phyloP scores from a whole-genome alignment of 371 early-diverging fungal genomes.

The Zopfochytrium polystomum region DNA sequence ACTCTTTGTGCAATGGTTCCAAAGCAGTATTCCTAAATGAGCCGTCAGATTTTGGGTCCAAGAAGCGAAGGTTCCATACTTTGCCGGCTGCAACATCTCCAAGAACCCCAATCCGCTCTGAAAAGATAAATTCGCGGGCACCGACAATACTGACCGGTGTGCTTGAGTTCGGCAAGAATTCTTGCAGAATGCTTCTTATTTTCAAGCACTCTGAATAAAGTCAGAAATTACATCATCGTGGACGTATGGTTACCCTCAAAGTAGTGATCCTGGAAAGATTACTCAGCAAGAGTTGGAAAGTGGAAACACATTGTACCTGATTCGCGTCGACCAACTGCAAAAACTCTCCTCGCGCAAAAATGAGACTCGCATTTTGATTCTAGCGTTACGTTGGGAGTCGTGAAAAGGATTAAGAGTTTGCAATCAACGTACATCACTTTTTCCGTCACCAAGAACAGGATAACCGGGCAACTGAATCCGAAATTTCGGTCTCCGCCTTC shows the following conservation, averaged over 20 bases:
- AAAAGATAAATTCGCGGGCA: slow-evolving; percentile 86
- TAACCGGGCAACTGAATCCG: slow-evolving; percentile 72
- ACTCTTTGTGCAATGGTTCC: slow-evolving; percentile 85
- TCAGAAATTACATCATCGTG: background rate
- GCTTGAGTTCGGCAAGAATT: slow-evolving; percentile 66
- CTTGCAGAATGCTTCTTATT: slow-evolving; percentile 79
- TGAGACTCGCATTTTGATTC: slow-evolving; percentile 85
- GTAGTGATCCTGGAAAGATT: slow-evolving; percentile 91
- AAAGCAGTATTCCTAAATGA: slow-evolving; percentile 73
- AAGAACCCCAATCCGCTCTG: slow-evolving; percentile 81
- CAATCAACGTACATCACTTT: slow-evolving; percentile 8
- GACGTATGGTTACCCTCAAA: slow-evolving; percentile 29
- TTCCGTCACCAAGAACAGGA: slow-evolving; percentile 79
- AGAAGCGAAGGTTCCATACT: slow-evolving; percentile 11
- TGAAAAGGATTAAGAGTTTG: slow-evolving; percentile 6
- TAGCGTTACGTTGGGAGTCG: too few relatives aligned
- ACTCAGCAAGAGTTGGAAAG: too few relatives aligned
- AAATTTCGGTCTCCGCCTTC: slow-evolving; percentile 13
- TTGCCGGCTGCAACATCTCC: slow-evolving; percentile 88
- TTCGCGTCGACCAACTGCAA: slow-evolving; percentile 78
- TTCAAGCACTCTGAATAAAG: slow-evolving; percentile 70
- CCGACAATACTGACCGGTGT: slow-evolving; percentile 89
- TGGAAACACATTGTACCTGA: too few relatives aligned
- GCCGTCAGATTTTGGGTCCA: slow-evolving; percentile 2
- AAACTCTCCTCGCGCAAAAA: slow-evolving; percentile 69